phyloP scores from a whole-genome alignment of 2,329 filamentous ascomycete species.

The Phialophora expanda region DNA sequence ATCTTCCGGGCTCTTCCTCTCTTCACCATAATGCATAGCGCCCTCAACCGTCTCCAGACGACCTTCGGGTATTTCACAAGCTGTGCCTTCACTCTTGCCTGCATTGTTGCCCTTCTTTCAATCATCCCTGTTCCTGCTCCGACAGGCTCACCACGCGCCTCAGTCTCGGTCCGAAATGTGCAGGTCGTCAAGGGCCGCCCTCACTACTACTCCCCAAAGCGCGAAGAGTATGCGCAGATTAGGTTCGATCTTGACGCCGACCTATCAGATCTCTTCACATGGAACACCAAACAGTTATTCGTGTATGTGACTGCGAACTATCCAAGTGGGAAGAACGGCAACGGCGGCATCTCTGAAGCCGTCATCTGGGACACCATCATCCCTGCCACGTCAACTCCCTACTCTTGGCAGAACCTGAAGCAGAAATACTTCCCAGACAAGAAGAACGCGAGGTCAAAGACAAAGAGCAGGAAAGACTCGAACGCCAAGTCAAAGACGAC shows the following conservation, averaged over 20 bases:
- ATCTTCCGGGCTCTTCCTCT: neutral
- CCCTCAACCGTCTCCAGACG: slow-evolving; percentile 82
- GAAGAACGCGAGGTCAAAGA: slow-evolving; percentile 38
- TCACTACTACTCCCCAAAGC: slow-evolving; percentile 92
- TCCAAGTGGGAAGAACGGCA: slow-evolving; percentile 45
- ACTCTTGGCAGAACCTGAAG: slow-evolving; percentile 48
- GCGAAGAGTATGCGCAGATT: slow-evolving; percentile 94
- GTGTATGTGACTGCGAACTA: slow-evolving; percentile 88
- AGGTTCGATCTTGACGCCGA: slow-evolving; percentile 93
- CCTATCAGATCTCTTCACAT: slow-evolving; percentile 90
- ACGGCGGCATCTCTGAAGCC: slow-evolving; percentile 63
- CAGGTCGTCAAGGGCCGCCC: slow-evolving; percentile 90
- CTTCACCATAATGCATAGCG: slow-evolving; percentile 42
- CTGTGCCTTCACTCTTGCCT: slow-evolving; percentile 80
- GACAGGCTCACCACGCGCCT: slow-evolving; percentile 63
- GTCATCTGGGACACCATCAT: slow-evolving; percentile 98
- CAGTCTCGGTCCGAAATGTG: slow-evolving; percentile 72
- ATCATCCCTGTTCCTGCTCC: slow-evolving; percentile 63
- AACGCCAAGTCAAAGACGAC: slow-evolving; percentile 32
- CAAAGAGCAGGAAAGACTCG: slow-evolving; percentile 36
- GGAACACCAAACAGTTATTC: slow-evolving; percentile 99
- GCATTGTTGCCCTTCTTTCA: slow-evolving; percentile 77
- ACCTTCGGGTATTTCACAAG: slow-evolving; percentile 98
- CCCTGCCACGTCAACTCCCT: slow-evolving; percentile 62
- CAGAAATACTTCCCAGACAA: slow-evolving; percentile 45